These are phyloP conservation scores for Nelumbo lutea DNA, from an alignment of 164 flowering plant species.

Conservation along the genomic window DNA sequence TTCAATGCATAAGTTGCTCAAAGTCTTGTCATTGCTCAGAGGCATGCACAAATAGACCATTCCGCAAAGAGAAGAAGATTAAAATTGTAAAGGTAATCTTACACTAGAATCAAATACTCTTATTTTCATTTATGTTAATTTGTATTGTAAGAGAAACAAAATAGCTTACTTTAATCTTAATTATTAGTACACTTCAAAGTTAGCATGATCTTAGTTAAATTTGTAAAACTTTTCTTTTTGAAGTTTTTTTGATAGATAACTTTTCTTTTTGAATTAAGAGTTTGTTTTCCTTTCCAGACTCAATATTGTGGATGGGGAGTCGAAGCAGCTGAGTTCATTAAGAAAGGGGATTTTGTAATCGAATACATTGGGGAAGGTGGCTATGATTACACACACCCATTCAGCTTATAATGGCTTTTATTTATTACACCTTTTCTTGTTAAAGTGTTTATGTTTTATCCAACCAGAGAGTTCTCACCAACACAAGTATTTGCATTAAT, in stretches of 20 bases:
- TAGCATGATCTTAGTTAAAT: too few species aligned
- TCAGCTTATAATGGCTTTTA: neutral
- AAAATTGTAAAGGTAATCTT: conserved; percentile 64
- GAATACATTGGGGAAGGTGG: conserved; percentile 98
- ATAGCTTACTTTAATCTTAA: neutral
- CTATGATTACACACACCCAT: neutral
- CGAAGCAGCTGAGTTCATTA: conserved; percentile 75
- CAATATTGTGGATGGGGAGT: conserved; percentile 96
- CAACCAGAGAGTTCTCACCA: too few species aligned
- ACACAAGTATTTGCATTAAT: too few species aligned
- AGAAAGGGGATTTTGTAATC: conserved; percentile 71
- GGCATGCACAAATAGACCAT: conserved; percentile 78
- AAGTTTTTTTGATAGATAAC: neutral
- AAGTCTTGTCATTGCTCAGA: conserved; percentile 78
- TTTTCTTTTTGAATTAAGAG: neutral
- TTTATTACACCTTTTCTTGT: neutral
- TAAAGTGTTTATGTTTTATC: neutral
- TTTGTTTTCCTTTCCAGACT: conserved; percentile 47
- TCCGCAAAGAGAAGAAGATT: conserved; percentile 80
- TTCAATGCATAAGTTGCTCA: conserved; percentile 94
- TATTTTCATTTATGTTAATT: neutral
- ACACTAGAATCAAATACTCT: neutral
- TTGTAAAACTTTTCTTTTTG: neutral
- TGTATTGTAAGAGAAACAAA: neutral
- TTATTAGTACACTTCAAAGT: neutral